phyloP scores from a whole-genome alignment of 2,329 filamentous ascomycete genomes.

The Fusarium sp. region DNA sequence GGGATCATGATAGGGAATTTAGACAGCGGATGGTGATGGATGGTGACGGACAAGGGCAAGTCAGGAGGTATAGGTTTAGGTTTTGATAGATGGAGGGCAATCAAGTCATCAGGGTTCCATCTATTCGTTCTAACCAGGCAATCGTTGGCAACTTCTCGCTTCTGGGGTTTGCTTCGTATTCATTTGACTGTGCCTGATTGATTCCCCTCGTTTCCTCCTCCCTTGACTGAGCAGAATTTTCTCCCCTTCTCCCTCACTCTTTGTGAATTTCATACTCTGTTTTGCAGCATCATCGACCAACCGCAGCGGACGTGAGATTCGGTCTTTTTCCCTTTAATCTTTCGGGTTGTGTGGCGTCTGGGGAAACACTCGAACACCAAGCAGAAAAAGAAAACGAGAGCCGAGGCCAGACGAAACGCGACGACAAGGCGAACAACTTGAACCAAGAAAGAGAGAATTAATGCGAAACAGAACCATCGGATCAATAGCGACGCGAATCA shows the following conservation, averaged over 20 bases:
- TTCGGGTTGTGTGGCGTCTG: slow-evolving; percentile 23
- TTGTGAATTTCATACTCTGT: slow-evolving; percentile 10
- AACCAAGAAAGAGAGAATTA: slow-evolving; percentile 16
- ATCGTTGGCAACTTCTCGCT: slow-evolving; percentile 36
- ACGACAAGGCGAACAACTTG: slow-evolving; percentile 17
- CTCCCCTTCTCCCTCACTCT: slow-evolving; percentile 26
- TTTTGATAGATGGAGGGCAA: slow-evolving; percentile 13
- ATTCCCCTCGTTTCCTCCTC: slow-evolving; percentile 32
- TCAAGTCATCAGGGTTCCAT: slow-evolving; percentile 33
- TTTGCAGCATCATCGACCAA: slow-evolving; percentile 15
- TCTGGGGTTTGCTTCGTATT: slow-evolving; percentile 44
- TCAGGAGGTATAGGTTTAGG: not conserved
- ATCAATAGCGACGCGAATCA: slow-evolving; percentile 18
- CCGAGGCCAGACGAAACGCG: slow-evolving; percentile 31
- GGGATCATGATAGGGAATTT: slow-evolving; percentile 45
- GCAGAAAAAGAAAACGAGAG: slow-evolving; percentile 24
- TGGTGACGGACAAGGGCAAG: slow-evolving; percentile 13
- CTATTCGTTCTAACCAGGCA: slow-evolving; percentile 17
- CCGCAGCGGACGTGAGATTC: slow-evolving; percentile 10
- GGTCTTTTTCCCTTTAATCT: slow-evolving; percentile 12
- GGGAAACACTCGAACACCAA: slow-evolving; percentile 21
- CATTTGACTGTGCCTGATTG: slow-evolving; percentile 31
- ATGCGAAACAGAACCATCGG: slow-evolving; percentile 23
- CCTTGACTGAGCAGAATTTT: slow-evolving; percentile 23
- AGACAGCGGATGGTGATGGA: slow-evolving; percentile 23